These are phyloP conservation scores for Ammopiptanthus mongolicus DNA, from an alignment of 306 rosid genomes.

Conservation along the genomic window DNA sequence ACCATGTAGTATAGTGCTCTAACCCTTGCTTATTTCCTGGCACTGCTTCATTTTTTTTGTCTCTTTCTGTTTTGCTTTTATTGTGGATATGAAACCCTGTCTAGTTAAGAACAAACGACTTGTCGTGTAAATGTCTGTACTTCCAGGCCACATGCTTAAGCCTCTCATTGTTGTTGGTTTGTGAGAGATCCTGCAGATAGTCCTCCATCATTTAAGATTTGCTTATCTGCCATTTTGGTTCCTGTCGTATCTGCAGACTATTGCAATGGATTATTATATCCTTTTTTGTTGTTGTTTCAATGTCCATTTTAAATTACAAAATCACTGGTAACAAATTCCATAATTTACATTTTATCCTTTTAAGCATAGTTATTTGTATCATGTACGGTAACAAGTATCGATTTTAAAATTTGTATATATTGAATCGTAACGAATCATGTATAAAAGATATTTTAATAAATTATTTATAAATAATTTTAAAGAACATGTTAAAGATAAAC, in stretches of 20 bases:
- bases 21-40: conserved; percentile 8
- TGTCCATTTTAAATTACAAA: background rate
- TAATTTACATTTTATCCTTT: too few relatives aligned
- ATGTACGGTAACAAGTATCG: too few relatives aligned
- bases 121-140: conserved; percentile 6
- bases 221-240: background rate
- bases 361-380: too few relatives aligned
- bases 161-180: background rate
- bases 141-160: background rate
- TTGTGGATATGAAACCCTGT: background rate
- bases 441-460: too few relatives aligned
- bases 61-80: conserved; percentile 2
- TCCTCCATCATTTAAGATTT: background rate
- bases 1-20: background rate
- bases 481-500: too few relatives aligned
- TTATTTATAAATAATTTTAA: too few relatives aligned
- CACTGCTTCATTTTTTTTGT: background rate
- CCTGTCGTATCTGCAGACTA: background rate
- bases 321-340: background rate
- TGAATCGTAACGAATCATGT: too few relatives aligned
- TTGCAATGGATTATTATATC: background rate
- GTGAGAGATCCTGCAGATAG: background rate
- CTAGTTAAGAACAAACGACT: conserved; percentile 1
- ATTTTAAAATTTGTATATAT: too few relatives aligned
- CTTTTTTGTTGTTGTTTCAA: background rate